Evolutionary conservation across 1,284 basidiomycete species (phyloP), one percentile per base, ranked within the genome.

Genomic region (Xerocomus nothofagi): DNA sequence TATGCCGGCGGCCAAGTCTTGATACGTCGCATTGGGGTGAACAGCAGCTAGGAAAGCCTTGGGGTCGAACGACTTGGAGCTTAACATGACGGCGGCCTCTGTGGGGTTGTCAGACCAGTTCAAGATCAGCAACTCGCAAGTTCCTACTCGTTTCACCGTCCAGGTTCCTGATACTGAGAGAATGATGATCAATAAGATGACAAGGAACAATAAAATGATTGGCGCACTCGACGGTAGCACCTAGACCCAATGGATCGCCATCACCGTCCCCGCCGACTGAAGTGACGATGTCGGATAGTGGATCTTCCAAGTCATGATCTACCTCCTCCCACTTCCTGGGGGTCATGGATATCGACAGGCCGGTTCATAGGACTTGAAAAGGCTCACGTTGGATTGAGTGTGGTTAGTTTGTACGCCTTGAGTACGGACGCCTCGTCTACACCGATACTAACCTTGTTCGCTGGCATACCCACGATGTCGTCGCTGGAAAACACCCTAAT

Each of bases 21-120:
- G 88, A 62, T 94, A 98, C 0, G 93, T 93, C 10, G 96, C 97
- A 63, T 98, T 93, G 2, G 97, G 97, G 63, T 99, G 94, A 14
- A 96, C 85, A 3, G 84, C 84, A 7, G 92, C 91, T 24, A 99
- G 79, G 68, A 98, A 99, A 0, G 82, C 79, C 66, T 98, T 98
- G 14, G 97, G 91, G 65, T 98, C 93, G 72, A 99, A 99, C 1
- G 91, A 83, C 70, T 99, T 99, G 42, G 93, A 96, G 2, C 87
- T 85, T 9, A 95, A 81, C 36, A 91, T 75, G 50, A 94, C 86
- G 6, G 88, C 75, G 6, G 89, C 82, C 72, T 88, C 91, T 94
- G 39, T 23, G 40, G 34, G 12, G 56, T 51, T 26, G 42, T 63
- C 46, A 67, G 56, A 60, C 20, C 14, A 24, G 21, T 12, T 39